Evolutionary conservation across 495 filamentous ascomycete genomes (phyloP), one percentile per base, ranked within the genome.

Genomic region (Cairneyella variabilis): DNA sequence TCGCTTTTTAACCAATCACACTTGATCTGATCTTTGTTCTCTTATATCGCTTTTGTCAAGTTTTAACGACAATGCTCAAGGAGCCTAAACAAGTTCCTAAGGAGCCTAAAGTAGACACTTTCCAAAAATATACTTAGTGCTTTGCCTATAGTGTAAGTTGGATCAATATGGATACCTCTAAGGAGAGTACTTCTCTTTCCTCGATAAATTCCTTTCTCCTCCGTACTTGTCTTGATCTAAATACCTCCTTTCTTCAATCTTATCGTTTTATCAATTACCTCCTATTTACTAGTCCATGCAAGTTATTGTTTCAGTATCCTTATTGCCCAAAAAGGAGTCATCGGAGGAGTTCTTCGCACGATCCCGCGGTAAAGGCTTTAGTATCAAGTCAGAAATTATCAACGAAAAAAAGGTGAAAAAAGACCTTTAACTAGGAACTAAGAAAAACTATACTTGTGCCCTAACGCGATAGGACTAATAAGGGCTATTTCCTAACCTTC

Each of bases 401-500:
- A 48, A 34, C 44, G 23, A 26, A 34, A 34, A 48, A 48, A 28
- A 48, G 44, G 25, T 48, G 21, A 32, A 48, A 32, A 48, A 48
- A 18, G 44, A 48, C 12, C 44, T 48, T 26, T 21, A 48, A 16
- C 44, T 16, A 48, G 21, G 44, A 32, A 48, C 25, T 17, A 34
- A 48, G 44, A 48, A 28, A 48, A 48, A 48, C 44, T 48, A 48
- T 48, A 32, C 44, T 48, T 18, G 26, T 48, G 44, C 44, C 44
- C 17, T 48, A 48, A 16, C 44, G n/a, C n/a, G n/a, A n/a, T n/a
- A n/a, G n/a, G n/a, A n/a, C n/a, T n/a, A 48, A 16, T 48, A 34
- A 48, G 22, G 26, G 22, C 25, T 48, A 48, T 48, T 48, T 34
- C 27, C 44, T 48, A 34, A 32, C 32, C 25, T 48, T 26, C 32